phyloP scores from a whole-genome alignment of 2,329 filamentous ascomycete species.

The Aspergillus jensenii region DNA sequence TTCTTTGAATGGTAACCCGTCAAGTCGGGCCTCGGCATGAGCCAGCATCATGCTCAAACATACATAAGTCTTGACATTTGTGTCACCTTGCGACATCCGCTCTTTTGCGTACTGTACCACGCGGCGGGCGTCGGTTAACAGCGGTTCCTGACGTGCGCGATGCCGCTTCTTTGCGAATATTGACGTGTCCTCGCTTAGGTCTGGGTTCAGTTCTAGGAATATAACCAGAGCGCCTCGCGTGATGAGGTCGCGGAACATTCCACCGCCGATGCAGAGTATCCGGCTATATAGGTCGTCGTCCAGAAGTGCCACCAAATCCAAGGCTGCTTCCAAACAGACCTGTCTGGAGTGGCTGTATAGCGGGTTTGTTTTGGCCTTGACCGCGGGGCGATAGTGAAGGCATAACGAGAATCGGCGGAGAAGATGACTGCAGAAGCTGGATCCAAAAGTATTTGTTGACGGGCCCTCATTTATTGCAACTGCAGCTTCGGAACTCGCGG shows the following conservation, averaged over 20 bases:
- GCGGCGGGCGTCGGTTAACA: slow-evolving; percentile 20
- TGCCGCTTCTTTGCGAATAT: slow-evolving; percentile 8
- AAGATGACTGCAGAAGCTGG: slow-evolving; percentile 20
- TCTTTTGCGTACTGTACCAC: slow-evolving; percentile 23
- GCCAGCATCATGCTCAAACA: slow-evolving; percentile 27
- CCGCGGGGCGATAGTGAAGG: slow-evolving; percentile 25
- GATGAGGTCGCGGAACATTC: slow-evolving; percentile 30
- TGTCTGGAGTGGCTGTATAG: slow-evolving; percentile 28
- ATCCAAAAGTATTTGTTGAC: slow-evolving; percentile 8
- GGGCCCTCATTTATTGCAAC: not conserved
- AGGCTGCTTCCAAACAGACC: slow-evolving; percentile 25
- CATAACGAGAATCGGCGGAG: slow-evolving; percentile 22
- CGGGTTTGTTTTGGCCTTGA: slow-evolving; percentile 22
- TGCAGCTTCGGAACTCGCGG: slow-evolving; percentile 9
- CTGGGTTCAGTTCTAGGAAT: slow-evolving; percentile 19
- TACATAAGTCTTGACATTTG: slow-evolving; percentile 32
- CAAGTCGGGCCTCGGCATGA: slow-evolving; percentile 20
- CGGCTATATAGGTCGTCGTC: slow-evolving; percentile 24
- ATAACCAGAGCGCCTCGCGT: slow-evolving; percentile 22
- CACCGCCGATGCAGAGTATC: slow-evolving; percentile 26
- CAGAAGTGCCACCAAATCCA: slow-evolving; percentile 26
- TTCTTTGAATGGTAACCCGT: slow-evolving; percentile 4
- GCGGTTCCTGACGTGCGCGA: slow-evolving; percentile 8
- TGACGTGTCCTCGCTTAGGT: slow-evolving; percentile 13
- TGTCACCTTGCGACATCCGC: slow-evolving; percentile 31